Base-by-base conservation (phyloP, 176 grass and related monocot genomes). In the Rhynchospora tenuis region DNA sequence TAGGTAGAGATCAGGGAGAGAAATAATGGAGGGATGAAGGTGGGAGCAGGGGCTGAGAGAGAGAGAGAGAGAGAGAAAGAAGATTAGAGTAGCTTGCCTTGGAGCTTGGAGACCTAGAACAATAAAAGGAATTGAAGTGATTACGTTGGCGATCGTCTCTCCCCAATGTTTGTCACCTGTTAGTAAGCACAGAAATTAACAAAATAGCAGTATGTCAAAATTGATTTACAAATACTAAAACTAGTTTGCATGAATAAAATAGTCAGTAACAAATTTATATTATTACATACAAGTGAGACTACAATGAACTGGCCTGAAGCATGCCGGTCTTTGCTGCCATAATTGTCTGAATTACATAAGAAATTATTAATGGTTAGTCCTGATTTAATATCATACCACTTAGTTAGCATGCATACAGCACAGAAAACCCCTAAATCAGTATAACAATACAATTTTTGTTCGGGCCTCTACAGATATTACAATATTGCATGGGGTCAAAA, bases 81-180 rank as follows among this genome's bases (percentile, higher is more conserved):
- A 27, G 27, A 78, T 64, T 27, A 81, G 48, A 64, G 89, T 57
- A 15, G 73, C 93, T 89, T 84, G 91, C 96, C 96, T 87, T 84
- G 91, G 91, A 77, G 85, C 81, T 78, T 90, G 93, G 64, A 91
- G 57, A 77, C 96, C 93, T 64, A 98, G 91, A 91, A 90, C 60
- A 78, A 98, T 87, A 84, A 95, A 98, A 80, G 96, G 93, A 59
- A 98, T 65, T 24, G 96, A 98, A 19, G 96, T 95, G 66, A 98
- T 58, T 63, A 98, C 96, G 84, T 98, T 98, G 71, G 91, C 96
- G 64, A 95, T 84, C 46, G 96, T 95, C 91, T 98, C 93, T 0
- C 83, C 69, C n/a, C 88, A 82, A 85, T 93, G 86, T 73, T 92
- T 92, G 87, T 98, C 93, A 47, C 96, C 96, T 95, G 67, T 69